A percentile compares a stretch with the other conserved stretches of the same genome.
phyloP scores from a whole-genome alignment of 768 basidiomycete species.

The Tricholoma sp. region DNA sequence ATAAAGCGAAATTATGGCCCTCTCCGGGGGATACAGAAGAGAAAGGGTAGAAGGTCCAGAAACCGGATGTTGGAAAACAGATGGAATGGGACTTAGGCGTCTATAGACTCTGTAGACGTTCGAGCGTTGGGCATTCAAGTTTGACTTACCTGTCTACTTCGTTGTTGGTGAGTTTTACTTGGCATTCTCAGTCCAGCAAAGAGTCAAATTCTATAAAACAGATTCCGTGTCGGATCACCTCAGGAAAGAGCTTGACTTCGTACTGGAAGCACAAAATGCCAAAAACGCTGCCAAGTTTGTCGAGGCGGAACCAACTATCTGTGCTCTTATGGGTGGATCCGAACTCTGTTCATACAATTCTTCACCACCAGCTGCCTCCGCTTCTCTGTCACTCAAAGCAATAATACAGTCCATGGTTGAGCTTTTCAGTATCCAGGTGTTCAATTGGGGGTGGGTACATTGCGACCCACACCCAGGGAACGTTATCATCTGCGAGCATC shows the following conservation, averaged over 20 bases:
- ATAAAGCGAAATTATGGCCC: conserved; percentile 59
- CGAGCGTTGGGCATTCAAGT: conserved; percentile 71
- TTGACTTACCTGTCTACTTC: conserved; percentile 83
- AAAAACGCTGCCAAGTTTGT: conserved; percentile 63
- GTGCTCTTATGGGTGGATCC: conserved; percentile 51
- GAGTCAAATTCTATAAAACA: conserved; percentile 15
- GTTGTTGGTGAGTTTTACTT: conserved; percentile 50
- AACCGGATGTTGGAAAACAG: conserved; percentile 82
- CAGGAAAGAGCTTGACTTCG: conserved; percentile 77
- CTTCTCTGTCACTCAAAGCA: conserved; percentile 32
- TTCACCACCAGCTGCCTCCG: conserved; percentile 22
- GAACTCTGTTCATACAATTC: conserved; percentile 18
- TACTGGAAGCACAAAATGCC: conserved; percentile 75
- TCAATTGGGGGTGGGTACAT: conserved; percentile 87
- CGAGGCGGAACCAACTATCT: conserved; percentile 62
- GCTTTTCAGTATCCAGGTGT: conserved; percentile 85
- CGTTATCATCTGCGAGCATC: conserved; percentile 63
- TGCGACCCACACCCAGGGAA: conserved; percentile 79
- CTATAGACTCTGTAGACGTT: conserved; percentile 71
- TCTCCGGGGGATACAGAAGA: conserved; percentile 34
- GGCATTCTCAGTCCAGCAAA: not conserved
- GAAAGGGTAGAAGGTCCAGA: conserved; percentile 88
- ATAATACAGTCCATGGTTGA: conserved; percentile 87
- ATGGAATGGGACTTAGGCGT: conserved; percentile 79
- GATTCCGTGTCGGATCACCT: conserved; percentile 81